Conservation (phyloP, 2,329 filamentous ascomycete genomes). For the Colletotrichum sp. region DNA sequence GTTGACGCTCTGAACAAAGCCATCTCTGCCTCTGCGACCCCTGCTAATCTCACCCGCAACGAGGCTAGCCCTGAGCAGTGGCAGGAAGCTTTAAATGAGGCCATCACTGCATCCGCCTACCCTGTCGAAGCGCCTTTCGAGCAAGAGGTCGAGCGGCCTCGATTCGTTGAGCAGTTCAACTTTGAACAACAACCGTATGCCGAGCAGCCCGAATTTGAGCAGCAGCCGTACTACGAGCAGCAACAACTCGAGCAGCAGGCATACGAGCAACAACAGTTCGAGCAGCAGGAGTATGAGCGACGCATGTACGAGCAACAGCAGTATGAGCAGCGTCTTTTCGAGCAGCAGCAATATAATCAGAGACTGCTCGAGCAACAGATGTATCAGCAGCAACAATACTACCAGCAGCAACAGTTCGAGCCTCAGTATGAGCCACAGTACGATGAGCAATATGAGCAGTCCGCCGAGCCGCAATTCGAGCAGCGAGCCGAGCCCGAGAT, state of each 20-base stretch:
- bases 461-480: conserved; percentile 18
- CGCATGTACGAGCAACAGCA: not conserved
- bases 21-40: not conserved
- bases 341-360: not conserved
- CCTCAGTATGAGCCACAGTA: not conserved
- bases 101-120: not conserved
- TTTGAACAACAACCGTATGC: not conserved
- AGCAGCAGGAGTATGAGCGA: not conserved
- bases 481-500: conserved; percentile 9
- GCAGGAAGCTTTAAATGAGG: conserved; percentile 23
- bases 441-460: not conserved
- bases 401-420: not conserved
- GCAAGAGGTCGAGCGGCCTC: not conserved
- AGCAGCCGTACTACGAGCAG: not conserved
- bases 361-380: not conserved
- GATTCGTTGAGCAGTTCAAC: not conserved
- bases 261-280: not conserved
- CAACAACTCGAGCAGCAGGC: not conserved
- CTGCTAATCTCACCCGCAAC: not conserved
- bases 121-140: not conserved
- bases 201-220: not conserved
- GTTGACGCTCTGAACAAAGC: conserved; percentile 20
- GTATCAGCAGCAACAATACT: not conserved
- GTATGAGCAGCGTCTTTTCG: not conserved
- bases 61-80: conserved; percentile 15